Percentiles rank a stretch among this genome's conserved stretches.
These are phyloP conservation scores for Verticillium nonalfalfae DNA, from an alignment of 2,329 filamentous ascomycete genomes.

Conservation along the genomic window DNA sequence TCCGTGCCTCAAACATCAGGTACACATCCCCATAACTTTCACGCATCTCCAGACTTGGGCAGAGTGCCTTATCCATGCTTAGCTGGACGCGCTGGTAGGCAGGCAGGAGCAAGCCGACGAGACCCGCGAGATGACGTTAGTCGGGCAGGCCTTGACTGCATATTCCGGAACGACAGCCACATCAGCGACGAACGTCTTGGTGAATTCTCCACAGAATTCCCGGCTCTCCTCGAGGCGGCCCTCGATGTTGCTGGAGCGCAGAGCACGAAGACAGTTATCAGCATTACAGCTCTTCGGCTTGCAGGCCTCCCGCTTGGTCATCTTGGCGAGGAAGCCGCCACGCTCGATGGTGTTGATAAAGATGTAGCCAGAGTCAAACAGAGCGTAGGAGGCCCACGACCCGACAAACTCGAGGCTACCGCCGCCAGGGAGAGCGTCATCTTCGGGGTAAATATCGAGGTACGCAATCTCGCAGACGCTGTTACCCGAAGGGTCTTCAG, in stretches of 20 bases:
- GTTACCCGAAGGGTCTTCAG: conserved; percentile 26
- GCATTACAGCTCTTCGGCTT: conserved; percentile 15
- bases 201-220: conserved; percentile 14
- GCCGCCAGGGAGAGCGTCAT: conserved; percentile 12
- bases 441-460: conserved; percentile 37
- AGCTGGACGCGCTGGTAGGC: conserved; percentile 4
- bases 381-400: conserved; percentile 14
- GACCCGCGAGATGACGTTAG: conserved; percentile 14
- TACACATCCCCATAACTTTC: not conserved
- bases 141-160: conserved; percentile 11
- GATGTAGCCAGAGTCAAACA: conserved; percentile 14
- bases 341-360: conserved; percentile 17
- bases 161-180: conserved; percentile 13
- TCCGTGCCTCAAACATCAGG: not conserved
- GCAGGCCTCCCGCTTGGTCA: conserved; percentile 15
- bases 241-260: conserved; percentile 9
- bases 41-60: not conserved
- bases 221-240: conserved; percentile 14
- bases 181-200: conserved; percentile 11
- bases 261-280: conserved; percentile 15
- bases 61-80: not conserved
- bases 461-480: conserved; percentile 31
- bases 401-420: conserved; percentile 11
- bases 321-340: conserved; percentile 14
- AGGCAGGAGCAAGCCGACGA: conserved; percentile 16